Conservation (phyloP, 2,329 filamentous ascomycete genomes). For the Monilinia fructigena region DNA sequence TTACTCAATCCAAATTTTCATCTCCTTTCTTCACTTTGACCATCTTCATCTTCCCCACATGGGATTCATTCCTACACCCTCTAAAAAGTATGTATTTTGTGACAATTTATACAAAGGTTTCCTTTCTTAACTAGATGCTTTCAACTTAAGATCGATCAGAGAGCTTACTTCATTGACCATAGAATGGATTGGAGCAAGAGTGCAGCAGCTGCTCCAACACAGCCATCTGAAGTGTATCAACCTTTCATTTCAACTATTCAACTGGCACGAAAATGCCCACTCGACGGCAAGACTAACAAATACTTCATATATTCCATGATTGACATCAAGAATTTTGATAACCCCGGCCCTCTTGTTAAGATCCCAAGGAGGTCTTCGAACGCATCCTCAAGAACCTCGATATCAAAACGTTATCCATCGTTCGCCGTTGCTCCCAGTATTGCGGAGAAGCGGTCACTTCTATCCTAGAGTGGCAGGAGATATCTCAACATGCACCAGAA, state of each 20-base stretch:
- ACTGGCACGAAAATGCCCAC: not conserved
- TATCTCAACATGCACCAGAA: slow-evolving; percentile 1
- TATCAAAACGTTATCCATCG: not conserved
- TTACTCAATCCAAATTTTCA: too few species aligned
- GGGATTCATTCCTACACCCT: not conserved
- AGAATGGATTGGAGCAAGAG: slow-evolving; percentile 11
- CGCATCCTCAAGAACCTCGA: slow-evolving; percentile 7
- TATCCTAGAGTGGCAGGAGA: not conserved
- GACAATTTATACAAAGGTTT: too few species aligned
- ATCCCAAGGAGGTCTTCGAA: slow-evolving; percentile 8
- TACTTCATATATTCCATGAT: not conserved
- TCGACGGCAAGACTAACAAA: not conserved
- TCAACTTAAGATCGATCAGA: not conserved
- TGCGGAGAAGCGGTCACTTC: not conserved
- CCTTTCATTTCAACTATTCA: not conserved
- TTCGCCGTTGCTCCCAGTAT: slow-evolving; percentile 8
- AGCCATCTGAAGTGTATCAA: not conserved
- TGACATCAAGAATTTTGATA: not conserved
- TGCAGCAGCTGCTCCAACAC: too few species aligned
- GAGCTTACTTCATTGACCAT: not conserved
- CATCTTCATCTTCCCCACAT: too few species aligned
- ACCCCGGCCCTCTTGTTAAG: not conserved
- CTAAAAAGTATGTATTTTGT: not conserved
- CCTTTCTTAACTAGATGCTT: not conserved
- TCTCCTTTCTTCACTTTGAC: not conserved